Base-by-base conservation (phyloP, 2,329 filamentous ascomycete species). In the Scorias spongiosa region DNA sequence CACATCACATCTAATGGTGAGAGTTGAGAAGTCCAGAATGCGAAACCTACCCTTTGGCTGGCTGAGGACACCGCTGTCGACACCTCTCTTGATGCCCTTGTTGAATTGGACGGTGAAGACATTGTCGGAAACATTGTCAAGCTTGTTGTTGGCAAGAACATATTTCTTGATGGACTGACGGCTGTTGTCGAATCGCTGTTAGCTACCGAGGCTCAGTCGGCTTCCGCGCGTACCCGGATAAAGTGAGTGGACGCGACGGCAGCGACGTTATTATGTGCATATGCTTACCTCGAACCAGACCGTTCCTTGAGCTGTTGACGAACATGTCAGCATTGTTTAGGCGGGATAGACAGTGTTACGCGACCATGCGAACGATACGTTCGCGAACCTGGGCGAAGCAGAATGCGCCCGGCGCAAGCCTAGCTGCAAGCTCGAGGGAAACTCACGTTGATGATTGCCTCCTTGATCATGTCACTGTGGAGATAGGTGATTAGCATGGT, bases 51-150 rank as follows among this genome's bases (percentile, higher is more conserved):
- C 87, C 78, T 94, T 94, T 59, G 87, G 88, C 64, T 89, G 86
- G 60, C 80, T 75, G 62, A 94, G 94, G 57, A 84, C 74, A 50
- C 84, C 84, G 73, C 82, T 87, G 59, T 93, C 84, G 56, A 88
- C 86, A 64, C 87, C 87, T 47, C 71, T 68, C 67, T 81, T 78
- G 61, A 93, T 72, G 43, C 85, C 84, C 66, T 81, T 82, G 78
- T 91, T 91, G 77, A 93, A 86, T 57, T 87, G 80, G 49, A 74
- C 74, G 61, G 78, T 79, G 63, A 84, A 83, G 45, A 70, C 68
- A 44, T 66, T 63, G 49, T 74, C 71, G 51, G 66, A 70, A 44
- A 72, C 67, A 50, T 59, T 50, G 49, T 64, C 64, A 55, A 80
- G 68, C 58, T 74, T 75, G 70, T 83, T 82, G 74, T 83, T 84